Conservation (phyloP, 192 early-diverging fungal genomes). For the Backusella macrospora region DNA sequence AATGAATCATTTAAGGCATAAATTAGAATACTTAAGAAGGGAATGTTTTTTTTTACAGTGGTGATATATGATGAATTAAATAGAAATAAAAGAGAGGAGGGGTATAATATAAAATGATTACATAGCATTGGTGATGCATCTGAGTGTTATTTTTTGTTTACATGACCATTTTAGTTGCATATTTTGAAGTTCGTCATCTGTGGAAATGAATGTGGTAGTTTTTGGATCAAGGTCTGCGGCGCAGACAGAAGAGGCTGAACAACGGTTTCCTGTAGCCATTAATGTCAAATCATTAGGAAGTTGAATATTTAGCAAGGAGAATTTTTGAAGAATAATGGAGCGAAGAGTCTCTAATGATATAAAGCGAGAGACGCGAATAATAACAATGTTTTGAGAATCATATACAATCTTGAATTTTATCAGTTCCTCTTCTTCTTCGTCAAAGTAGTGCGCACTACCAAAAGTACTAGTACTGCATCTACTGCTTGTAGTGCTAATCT, state of each 20-base stretch:
- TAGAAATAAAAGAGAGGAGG: background rate
- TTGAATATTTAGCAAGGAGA: background rate
- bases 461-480: background rate
- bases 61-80: background rate
- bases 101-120: conserved; percentile 1
- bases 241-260: conserved; percentile 17
- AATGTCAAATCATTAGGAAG: background rate
- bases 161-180: conserved; percentile 16
- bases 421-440: conserved; percentile 7
- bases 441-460: background rate
- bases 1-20: background rate
- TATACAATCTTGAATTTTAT: conserved; percentile 17
- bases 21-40: background rate
- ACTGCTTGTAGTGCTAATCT: background rate
- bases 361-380: background rate
- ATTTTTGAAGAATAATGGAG: conserved; percentile 3
- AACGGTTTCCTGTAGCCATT: background rate
- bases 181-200: conserved; percentile 4
- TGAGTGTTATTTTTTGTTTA: conserved; percentile 7
- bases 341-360: background rate
- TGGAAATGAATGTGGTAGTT: conserved; percentile 2
- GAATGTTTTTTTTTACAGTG: background rate
- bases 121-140: background rate
- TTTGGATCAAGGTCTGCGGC: background rate
- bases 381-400: conserved; percentile 13